Base-by-base conservation (phyloP, 2,329 filamentous ascomycete species). In the Aspergillus brasiliensis region DNA sequence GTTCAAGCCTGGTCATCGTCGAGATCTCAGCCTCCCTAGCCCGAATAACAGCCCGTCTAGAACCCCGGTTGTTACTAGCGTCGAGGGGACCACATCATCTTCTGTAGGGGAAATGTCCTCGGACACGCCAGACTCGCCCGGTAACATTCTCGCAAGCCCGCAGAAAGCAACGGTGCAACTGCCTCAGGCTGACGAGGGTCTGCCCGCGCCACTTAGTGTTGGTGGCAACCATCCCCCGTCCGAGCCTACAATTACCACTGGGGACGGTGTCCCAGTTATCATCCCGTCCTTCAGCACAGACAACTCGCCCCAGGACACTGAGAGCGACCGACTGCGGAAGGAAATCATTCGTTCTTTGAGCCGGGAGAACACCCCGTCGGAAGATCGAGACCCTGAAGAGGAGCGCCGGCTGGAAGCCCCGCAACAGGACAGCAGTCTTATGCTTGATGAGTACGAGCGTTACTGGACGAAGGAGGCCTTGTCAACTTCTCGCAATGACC, bases 31-130 rank as follows among this genome's bases (percentile, higher is more conserved):
- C 58, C 82, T 85, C 37, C 86, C 87, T 3, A 84, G 81, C 61
- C 79, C 81, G 17, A 82, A 81, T 46, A 86, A 86, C 59, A 88
- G 85, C 59, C 86, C 86, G 31, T 86, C 85, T n/a, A 82, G 83
- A 51, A 83, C 80, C 31, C 85, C 86, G 3, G 77, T 80, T 21
- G 68, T 88, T 34, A 80, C 80, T 47, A 75, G 80, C 8, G 76
- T 75, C 19, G 76, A 75, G 19, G 62, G 66, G 21, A 56, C 74
- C 54, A 72, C 77, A 17, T 62, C 77, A 46, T 79, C 79, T 34
- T 78, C 81, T 56, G 71, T 79, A 46, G 84, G 77, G 38, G 75
- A 81, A 37, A 59, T 82, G 57, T 76, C 75, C 23, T 71, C 77
- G 5, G 70, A 75, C 38, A 77, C 75, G 59, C 69, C 76, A 19